Conservation (phyloP, 1,139 yeast species). For the Yamadazyma spencermartinsiae region DNA sequence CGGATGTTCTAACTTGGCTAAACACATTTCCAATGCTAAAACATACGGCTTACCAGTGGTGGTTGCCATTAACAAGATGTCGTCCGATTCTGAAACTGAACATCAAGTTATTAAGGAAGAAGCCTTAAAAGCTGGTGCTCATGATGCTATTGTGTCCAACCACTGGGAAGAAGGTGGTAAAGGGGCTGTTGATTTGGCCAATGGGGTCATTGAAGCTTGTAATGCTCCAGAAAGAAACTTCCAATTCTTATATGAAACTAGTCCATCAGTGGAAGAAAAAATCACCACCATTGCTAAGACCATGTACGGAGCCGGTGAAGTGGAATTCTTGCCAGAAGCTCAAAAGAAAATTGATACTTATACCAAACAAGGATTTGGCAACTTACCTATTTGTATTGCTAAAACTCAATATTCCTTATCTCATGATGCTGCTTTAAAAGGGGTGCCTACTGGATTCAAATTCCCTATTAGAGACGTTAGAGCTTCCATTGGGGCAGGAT, state of each 20-base stretch:
- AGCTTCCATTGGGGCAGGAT: slow-evolving; percentile 96
- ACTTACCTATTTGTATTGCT: slow-evolving; percentile 94
- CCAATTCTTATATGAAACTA: slow-evolving; percentile 72
- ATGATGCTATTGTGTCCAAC: slow-evolving; percentile 89
- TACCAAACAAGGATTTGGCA: slow-evolving; percentile 86
- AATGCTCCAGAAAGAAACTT: slow-evolving; percentile 53
- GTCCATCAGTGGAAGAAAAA: slow-evolving; percentile 76
- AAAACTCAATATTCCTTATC: slow-evolving; percentile 96
- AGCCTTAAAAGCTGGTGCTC: slow-evolving; percentile 91
- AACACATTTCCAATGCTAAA: slow-evolving; percentile 87
- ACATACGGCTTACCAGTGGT: slow-evolving; percentile 90
- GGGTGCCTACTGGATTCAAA: slow-evolving; percentile 91
- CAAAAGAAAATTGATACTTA: slow-evolving; percentile 79
- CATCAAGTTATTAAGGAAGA: slow-evolving; percentile 82
- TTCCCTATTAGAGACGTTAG: slow-evolving; percentile 95
- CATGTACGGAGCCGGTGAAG: slow-evolving; percentile 94
- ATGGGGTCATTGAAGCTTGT: slow-evolving; percentile 79
- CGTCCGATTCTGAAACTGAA: slow-evolving; percentile 80
- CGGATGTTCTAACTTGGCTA: slow-evolving; percentile 89
- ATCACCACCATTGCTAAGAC: slow-evolving; percentile 78
- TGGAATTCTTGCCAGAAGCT: slow-evolving; percentile 86
- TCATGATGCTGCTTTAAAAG: slow-evolving; percentile 90
- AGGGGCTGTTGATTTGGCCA: slow-evolving; percentile 88
- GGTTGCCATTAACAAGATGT: slow-evolving; percentile 93
- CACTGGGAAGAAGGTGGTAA: slow-evolving; percentile 99